Base-by-base conservation (phyloP, 257 asterid genomes). In the Solanum habrochaites region DNA sequence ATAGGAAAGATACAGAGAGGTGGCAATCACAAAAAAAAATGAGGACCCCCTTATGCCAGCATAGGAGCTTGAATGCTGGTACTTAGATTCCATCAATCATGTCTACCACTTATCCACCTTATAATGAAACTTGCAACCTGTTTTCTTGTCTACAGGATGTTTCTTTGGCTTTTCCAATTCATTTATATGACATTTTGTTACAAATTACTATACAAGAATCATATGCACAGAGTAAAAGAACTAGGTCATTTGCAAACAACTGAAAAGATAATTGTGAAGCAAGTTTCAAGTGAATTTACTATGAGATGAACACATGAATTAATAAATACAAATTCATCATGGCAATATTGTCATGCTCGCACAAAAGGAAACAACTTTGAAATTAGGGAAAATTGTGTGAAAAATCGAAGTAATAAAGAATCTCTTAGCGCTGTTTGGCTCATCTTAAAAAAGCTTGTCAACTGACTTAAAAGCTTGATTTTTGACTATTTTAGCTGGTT, bases 21-120 rank as follows among this genome's bases (percentile, higher is more conserved):
- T 43, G n/a, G 83, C 25, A 42, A 8, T 45, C 83, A 45, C 84
- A 78, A 45, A 78, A 45, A 15, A 45, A 16, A 25, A 78, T 43
- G 31, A 23, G 35, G 13, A 75, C 15, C 25, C 35, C 15, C 64
- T 78, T 78, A 78, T 78, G 27, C 43, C 67, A 80, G 85, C 43
- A n/a, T 47, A n/a, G 85, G 42, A 80, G 49, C 43, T 80, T 78
- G 27, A 45, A 80, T 80, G 20, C 14, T 43, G 29, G 69, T 49
- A 80, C 85, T 80, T 80, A 49, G 47, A 47, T 80, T 80, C 85
- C 85, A 80, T 49, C 85, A 49, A 80, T 80, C 85, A 80, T 80
- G 23, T 49, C 69, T 80, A n/a, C n/a, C n/a, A n/a, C n/a, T n/a
- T n/a, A n/a, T n/a, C n/a, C n/a, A n/a, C n/a, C n/a, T n/a, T 42